Percentiles rank a stretch among this genome's conserved stretches.
Conservation (phyloP, 305 asterid genomes). For the Ilex paraguariensis region DNA sequence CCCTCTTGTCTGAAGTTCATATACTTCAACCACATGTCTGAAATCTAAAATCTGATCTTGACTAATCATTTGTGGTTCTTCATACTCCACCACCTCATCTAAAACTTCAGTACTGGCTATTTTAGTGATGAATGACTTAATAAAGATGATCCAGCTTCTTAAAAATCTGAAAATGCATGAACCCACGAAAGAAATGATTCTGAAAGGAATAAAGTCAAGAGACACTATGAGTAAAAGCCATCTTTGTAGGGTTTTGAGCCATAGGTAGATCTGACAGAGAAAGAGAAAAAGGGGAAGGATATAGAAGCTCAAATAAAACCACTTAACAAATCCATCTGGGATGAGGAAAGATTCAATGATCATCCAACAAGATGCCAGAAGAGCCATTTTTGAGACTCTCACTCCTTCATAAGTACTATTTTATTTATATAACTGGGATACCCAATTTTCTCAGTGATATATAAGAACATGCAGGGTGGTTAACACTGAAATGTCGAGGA, state of each 20-base stretch:
- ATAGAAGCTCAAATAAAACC: constrained; percentile 45
- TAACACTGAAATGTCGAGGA: too few species aligned
- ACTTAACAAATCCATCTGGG: constrained; percentile 47
- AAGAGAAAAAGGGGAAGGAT: constrained; percentile 39
- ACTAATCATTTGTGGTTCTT: too few species aligned
- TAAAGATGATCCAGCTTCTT: background rate
- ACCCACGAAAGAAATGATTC: constrained; percentile 4
- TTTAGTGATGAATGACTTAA: background rate
- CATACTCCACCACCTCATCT: background rate
- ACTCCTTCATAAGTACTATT: background rate
- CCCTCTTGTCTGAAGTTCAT: background rate
- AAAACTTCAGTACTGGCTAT: background rate
- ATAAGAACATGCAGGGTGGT: too few species aligned
- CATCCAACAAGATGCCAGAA: constrained; percentile 49
- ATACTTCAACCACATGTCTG: background rate
- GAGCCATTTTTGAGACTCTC: constrained; percentile 20
- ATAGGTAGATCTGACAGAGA: constrained; percentile 37
- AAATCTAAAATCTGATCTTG: too few species aligned
- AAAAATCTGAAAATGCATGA: background rate
- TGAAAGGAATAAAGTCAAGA: constrained; percentile 8
- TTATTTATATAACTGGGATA: too few species aligned
- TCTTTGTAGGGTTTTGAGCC: constrained; percentile 25
- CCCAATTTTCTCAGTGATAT: too few species aligned
- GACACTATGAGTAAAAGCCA: constrained; percentile 6
- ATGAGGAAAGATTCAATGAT: constrained; percentile 35